Base-by-base conservation (phyloP, 108 stramenopile species). In the Skeletonema costatum region DNA sequence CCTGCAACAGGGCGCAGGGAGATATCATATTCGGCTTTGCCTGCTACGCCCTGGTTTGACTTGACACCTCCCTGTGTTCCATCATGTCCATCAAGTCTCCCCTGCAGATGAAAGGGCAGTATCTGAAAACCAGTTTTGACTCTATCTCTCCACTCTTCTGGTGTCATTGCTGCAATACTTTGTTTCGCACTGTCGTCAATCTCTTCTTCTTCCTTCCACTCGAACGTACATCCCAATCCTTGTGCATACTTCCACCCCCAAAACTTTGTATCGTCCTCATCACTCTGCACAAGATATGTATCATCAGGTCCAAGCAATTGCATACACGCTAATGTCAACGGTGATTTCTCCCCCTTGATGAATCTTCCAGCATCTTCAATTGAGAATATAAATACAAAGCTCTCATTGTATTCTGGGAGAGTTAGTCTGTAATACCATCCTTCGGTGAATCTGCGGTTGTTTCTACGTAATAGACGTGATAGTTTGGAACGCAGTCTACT, bases 401-500 rank as follows among this genome's bases (percentile, higher is more conserved):
- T 90, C 17, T 82, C 86, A 62, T 88, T 87, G 36, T 73, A 61
- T 60, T 80, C 66, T 13, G 89, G 89, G 14, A 96, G 63, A 5
- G 95, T 93, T 30, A 96, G 68, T 33, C 95, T 89, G 71, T 93
- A 93, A 76, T 94, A 96, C 95, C 95, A 96, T 29, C 95, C 95
- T 79, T 96, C 95, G 59, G 91, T 88, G 80, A 92, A 93, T 48
- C 94, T 78, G 61, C 82, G 74, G 51, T 84, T 75, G 71, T 38
- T 86, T 60, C 46, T 50, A n/a, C 66, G 71, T 35, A 39, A 59
- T 46, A 29, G 16, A 25, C 70, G 51, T 31, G 61, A 46, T 51
- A 32, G 19, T 48, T 76, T 88, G 9, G 68, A 32, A 63, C 60
- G 66, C 16, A 81, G 39, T 60, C 35, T 68, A 32, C 62, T 60